Conservation (phyloP, 805 yeast species). For the Wickerhamiella dianesei region DNA sequence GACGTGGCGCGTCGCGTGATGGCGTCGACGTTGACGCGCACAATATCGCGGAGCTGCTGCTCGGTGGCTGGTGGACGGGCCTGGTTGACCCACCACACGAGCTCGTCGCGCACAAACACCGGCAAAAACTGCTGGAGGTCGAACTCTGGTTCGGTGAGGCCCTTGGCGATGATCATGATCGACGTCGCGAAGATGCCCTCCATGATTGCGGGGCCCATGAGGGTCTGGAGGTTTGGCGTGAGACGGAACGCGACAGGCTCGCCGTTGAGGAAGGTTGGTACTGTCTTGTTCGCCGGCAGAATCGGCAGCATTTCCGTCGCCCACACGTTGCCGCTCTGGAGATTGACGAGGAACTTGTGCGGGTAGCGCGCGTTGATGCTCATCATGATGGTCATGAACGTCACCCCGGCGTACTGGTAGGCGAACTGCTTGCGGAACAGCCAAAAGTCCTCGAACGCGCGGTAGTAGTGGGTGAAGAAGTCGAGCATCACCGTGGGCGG, state of each 20-base stretch:
- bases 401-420: constrained; percentile 84
- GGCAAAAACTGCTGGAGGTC: constrained; percentile 84
- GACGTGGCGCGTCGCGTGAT: constrained; percentile 68
- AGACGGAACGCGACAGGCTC: constrained; percentile 93
- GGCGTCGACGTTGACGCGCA: constrained; percentile 72
- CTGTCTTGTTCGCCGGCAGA: constrained; percentile 34
- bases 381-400: constrained; percentile 88
- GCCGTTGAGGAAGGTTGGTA: constrained; percentile 78
- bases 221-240: constrained; percentile 87
- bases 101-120: constrained; percentile 91
- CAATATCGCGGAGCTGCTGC: constrained; percentile 73
- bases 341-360: constrained; percentile 74
- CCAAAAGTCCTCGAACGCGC: constrained; percentile 90
- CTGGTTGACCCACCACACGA: constrained; percentile 88
- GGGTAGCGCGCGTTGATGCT: constrained; percentile 88
- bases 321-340: constrained; percentile 76
- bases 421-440: constrained; percentile 89
- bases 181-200: constrained; percentile 86
- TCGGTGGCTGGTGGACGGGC: constrained; percentile 63
- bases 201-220: constrained; percentile 86
- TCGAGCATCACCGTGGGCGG: constrained; percentile 74
- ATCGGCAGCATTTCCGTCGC: constrained; percentile 88
- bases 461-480: constrained; percentile 55
- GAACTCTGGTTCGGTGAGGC: constrained; percentile 80
- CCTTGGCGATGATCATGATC: constrained; percentile 71